Evolutionary conservation across 441 rosid species (phyloP).

Genomic region (Mallotus repandus): DNA sequence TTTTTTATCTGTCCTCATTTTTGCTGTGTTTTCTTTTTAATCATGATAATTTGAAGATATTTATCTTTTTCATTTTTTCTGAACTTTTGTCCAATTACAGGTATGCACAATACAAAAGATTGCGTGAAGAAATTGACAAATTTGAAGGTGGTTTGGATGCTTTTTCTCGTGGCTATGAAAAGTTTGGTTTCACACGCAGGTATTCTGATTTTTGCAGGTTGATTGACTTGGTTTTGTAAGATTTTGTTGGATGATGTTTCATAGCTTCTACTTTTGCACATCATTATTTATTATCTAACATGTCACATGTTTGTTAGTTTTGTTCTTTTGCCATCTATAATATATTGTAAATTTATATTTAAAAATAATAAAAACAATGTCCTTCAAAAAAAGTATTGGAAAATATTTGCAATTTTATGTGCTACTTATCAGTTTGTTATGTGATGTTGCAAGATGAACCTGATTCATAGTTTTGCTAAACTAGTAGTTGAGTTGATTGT

Average conservation of each 20-base stretch:
- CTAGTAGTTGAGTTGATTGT: too few relatives aligned
- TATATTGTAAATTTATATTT: too few relatives aligned
- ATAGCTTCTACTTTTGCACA: slow-evolving; percentile 4
- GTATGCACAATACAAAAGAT: slow-evolving; percentile 62
- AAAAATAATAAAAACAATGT: too few relatives aligned
- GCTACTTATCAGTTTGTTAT: too few relatives aligned
- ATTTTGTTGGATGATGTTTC: slow-evolving; percentile 11
- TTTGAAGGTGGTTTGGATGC: slow-evolving; percentile 88
- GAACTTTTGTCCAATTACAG: slow-evolving; percentile 35
- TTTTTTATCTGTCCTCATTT: background rate
- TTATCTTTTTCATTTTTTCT: background rate
- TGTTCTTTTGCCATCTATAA: too few relatives aligned
- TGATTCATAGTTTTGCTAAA: too few relatives aligned
- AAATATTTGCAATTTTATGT: too few relatives aligned
- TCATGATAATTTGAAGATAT: background rate
- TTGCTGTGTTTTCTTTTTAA: background rate
- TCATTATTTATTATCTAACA: background rate
- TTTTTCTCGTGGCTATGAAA: slow-evolving; percentile 94
- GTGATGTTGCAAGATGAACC: too few relatives aligned
- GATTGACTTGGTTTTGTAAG: background rate
- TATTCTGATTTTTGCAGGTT: slow-evolving; percentile 27
- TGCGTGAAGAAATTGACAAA: slow-evolving; percentile 74
- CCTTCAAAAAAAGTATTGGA: too few relatives aligned
- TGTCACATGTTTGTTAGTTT: too few relatives aligned
- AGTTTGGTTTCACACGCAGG: slow-evolving; percentile 89